Base-by-base conservation (phyloP, 2,329 filamentous ascomycete genomes). In the Colletotrichum trifolii region DNA sequence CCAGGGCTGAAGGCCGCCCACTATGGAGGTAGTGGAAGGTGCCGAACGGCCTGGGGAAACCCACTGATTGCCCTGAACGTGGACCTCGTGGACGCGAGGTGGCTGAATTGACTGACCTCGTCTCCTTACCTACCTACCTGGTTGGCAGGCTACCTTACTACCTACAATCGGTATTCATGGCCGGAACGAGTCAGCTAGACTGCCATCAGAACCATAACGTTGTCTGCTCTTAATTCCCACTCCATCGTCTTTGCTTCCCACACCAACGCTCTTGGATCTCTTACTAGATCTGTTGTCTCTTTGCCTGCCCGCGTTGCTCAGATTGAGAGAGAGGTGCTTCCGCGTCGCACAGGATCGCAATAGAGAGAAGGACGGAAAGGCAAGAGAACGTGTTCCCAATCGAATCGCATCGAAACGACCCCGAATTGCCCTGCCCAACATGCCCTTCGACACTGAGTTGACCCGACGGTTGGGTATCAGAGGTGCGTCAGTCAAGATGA, bases 371-470 rank as follows among this genome's bases (percentile, higher is more conserved):
- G 5, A 25, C 15, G 25, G 46, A 62, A 39, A 35, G n/a, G 54
- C 45, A 60, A 46, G 25, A 47, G 45, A 61, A 53, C 17, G 46
- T 50, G 46, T 40, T 46, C 46, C n/a, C 62, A 69, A 36, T 25
- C 25, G 25, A 25, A 25, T 25, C 25, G 25, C 25, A 25, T 25
- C 25, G 25, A 25, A 25, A 4, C 25, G 25, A 25, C 3, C 25
- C 25, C 25, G 25, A 25, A 25, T 25, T 8, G 54, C 67, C 43
- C 15, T 40, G 66, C 58, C 65, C 71, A 79, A 68, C 63, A 87
- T 88, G 85, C 83, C 86, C 72, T 83, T 87, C 76, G 74, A 85
- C 69, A 88, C 85, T 67, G 83, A 85, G 71, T 77, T 88, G 67
- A 88, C 85, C 62, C 82, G 84, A 73, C 81, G 80, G 50, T 82